phyloP scores from a whole-genome alignment of 768 basidiomycete species.

The Sporobolomyces roseus region DNA sequence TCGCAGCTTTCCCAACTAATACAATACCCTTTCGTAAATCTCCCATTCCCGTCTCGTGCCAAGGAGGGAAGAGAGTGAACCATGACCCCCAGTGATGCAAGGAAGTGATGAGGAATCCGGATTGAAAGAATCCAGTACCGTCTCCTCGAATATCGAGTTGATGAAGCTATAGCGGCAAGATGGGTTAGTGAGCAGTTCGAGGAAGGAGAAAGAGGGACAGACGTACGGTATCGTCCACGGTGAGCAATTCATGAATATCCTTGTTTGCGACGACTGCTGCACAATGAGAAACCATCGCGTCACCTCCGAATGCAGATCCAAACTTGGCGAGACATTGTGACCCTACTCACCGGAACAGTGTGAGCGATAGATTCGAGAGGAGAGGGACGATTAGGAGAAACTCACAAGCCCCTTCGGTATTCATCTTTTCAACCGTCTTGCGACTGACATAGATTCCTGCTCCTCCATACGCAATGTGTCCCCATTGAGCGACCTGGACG shows the following conservation, averaged over 20 bases:
- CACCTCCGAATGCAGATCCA: constrained; percentile 35
- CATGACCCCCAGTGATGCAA: constrained; percentile 42
- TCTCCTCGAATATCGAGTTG: constrained; percentile 43
- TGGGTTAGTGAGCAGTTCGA: neutral
- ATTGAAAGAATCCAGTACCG: constrained; percentile 41
- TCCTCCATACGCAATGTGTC: constrained; percentile 41
- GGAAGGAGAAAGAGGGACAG: neutral
- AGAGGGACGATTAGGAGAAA: neutral
- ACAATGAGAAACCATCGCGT: constrained; percentile 41
- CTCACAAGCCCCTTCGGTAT: constrained; percentile 25
- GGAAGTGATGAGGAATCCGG: constrained; percentile 41
- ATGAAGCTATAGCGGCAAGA: constrained; percentile 20
- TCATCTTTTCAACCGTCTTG: constrained; percentile 28
- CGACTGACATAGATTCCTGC: constrained; percentile 32
- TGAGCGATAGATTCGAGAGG: neutral
- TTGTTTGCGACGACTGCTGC: constrained; percentile 33
- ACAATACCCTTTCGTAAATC: constrained; percentile 36
- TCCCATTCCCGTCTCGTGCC: constrained; percentile 38
- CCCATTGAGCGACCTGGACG: constrained; percentile 35
- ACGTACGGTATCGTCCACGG: constrained; percentile 31
- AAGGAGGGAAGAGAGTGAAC: constrained; percentile 42
- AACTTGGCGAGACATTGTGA: constrained; percentile 27
- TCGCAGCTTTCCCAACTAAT: constrained; percentile 38
- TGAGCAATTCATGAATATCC: constrained; percentile 17
- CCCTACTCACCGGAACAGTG: constrained; percentile 15